Conservation (phyloP, 805 yeast genomes). For the Wickerhamia fluorescens region DNA sequence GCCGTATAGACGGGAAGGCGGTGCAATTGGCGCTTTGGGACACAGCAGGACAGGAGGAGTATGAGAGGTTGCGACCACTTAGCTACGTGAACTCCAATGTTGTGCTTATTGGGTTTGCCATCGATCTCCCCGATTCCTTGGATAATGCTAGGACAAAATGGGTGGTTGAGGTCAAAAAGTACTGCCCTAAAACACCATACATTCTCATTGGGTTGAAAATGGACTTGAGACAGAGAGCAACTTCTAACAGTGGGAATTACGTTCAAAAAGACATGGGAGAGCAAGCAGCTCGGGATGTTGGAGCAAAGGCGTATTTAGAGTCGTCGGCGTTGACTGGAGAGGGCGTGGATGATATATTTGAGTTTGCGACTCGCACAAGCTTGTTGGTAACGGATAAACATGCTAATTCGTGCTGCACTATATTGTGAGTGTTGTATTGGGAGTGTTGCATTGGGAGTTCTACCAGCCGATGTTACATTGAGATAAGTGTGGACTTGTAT, state of each 20-base stretch:
- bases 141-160: slow-evolving; percentile 80
- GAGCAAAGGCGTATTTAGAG: slow-evolving; percentile 78
- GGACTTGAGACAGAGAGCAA: slow-evolving; percentile 53
- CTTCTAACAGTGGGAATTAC: slow-evolving; percentile 15
- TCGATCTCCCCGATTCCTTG: slow-evolving; percentile 78
- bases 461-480: no score
- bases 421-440: slow-evolving; percentile 11
- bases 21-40: slow-evolving; percentile 90
- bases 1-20: slow-evolving; percentile 89
- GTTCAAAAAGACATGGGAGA: slow-evolving; percentile 59
- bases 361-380: slow-evolving; percentile 81
- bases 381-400: slow-evolving; percentile 35
- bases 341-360: slow-evolving; percentile 92
- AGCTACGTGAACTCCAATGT: slow-evolving; percentile 85
- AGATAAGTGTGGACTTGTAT: no score
- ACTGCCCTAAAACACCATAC: slow-evolving; percentile 76
- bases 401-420: slow-evolving; percentile 27
- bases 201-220: slow-evolving; percentile 79
- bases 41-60: slow-evolving; percentile 96
- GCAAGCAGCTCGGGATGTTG: slow-evolving; percentile 65
- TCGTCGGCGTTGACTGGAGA: slow-evolving; percentile 91
- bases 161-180: slow-evolving; percentile 75
- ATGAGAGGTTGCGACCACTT: slow-evolving; percentile 81
- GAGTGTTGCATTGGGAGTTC: no score
- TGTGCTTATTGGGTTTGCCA: slow-evolving; percentile 77